These are phyloP conservation scores for Sicyos edulis DNA, from an alignment of 306 rosid species.

Conservation along the genomic window DNA sequence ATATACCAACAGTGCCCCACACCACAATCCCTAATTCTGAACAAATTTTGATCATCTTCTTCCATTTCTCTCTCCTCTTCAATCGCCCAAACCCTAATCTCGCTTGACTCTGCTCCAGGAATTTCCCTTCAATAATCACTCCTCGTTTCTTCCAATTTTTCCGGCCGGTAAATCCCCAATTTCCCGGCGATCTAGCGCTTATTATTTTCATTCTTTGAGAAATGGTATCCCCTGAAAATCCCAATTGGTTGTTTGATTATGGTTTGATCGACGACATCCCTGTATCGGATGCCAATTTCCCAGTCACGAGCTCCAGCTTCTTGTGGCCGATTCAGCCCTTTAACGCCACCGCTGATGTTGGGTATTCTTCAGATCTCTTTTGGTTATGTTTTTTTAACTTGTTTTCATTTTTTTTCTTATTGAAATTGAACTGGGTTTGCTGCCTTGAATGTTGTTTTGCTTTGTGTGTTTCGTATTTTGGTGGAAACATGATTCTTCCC, in stretches of 20 bases:
- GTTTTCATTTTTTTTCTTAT: not conserved
- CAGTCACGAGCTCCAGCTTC: constrained; percentile 49
- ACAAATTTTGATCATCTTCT: not conserved
- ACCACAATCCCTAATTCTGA: too few species aligned
- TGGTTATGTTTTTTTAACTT: not conserved
- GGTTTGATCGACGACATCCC: constrained; percentile 68
- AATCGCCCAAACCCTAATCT: not conserved
- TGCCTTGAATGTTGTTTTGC: not conserved
- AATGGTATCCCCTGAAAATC: constrained; percentile 89
- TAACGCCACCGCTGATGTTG: constrained; percentile 37
- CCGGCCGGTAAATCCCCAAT: not conserved
- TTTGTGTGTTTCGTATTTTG: not conserved
- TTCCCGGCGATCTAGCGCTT: not conserved
- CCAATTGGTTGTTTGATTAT: constrained; percentile 82
- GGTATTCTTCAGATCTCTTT: constrained; percentile 33
- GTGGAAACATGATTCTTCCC: not conserved
- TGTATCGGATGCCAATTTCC: constrained; percentile 51
- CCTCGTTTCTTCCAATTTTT: not conserved
- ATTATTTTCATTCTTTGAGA: not conserved
- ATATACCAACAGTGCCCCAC: too few species aligned
- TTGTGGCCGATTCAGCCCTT: constrained; percentile 57
- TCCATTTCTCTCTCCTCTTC: not conserved
- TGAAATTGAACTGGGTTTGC: not conserved
- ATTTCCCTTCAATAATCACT: not conserved
- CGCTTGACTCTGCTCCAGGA: too few species aligned